Evolutionary conservation across 768 basidiomycete genomes (phyloP).

Genomic region (Scleroderma bovista): DNA sequence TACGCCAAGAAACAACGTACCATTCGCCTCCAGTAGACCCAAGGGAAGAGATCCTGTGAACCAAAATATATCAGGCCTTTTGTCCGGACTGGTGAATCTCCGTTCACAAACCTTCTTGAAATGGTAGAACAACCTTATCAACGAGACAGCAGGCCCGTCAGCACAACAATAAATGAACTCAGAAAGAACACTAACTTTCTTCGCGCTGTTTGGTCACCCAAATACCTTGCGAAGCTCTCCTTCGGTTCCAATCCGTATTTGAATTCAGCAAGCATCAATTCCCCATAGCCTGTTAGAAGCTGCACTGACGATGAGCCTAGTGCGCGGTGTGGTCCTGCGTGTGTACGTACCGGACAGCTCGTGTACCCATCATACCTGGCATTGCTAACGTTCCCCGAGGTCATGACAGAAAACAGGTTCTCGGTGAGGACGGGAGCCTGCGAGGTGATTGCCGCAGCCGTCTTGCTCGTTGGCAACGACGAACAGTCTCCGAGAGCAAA

Average conservation of each 20-base stretch:
- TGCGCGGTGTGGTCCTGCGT: background rate
- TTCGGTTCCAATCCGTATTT: constrained; percentile 86
- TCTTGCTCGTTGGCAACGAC: constrained; percentile 91
- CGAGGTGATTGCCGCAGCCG: constrained; percentile 87
- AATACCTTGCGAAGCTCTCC: constrained; percentile 68
- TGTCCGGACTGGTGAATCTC: background rate
- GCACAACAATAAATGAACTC: background rate
- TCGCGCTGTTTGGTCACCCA: constrained; percentile 74
- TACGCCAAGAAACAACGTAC: constrained; percentile 31
- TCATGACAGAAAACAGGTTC: constrained; percentile 74
- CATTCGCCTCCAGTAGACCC: constrained; percentile 74
- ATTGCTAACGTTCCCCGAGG: constrained; percentile 60
- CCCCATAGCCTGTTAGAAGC: constrained; percentile 78
- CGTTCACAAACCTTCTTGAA: constrained; percentile 62
- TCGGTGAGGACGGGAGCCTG: constrained; percentile 90
- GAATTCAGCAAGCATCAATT: constrained; percentile 88
- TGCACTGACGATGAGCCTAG: constrained; percentile 22
- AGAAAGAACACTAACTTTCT: constrained; percentile 46
- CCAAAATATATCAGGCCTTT: background rate
- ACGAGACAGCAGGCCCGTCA: constrained; percentile 4
- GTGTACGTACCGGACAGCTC: constrained; percentile 67
- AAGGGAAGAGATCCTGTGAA: constrained; percentile 29
- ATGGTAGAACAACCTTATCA: constrained; percentile 69
- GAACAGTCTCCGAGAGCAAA: constrained; percentile 93
- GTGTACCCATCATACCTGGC: constrained; percentile 88